Evolutionary conservation across 371 early-diverging fungal species (phyloP).

Genomic region (Mortierella sp.): DNA sequence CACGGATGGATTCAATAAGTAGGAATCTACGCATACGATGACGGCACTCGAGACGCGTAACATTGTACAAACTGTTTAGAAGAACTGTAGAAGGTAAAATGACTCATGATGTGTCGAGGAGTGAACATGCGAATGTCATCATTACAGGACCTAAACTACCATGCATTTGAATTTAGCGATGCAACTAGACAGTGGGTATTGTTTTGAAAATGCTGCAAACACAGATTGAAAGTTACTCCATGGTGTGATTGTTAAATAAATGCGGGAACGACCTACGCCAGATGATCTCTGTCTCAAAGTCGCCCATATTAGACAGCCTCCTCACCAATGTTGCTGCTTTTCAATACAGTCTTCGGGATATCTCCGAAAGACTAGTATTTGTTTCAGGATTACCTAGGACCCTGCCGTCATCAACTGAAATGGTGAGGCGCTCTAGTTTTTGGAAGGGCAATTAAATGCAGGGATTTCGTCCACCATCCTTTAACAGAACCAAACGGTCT

Average conservation of each 20-base stretch:
- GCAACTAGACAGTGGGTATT: background rate
- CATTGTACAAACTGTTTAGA: conserved; percentile 1
- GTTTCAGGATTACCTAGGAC: background rate
- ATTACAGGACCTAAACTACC: too few relatives aligned
- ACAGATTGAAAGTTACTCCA: background rate
- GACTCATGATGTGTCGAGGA: background rate
- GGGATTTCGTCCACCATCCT: background rate
- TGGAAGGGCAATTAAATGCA: background rate
- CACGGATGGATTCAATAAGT: conserved; percentile 9
- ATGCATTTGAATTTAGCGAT: background rate
- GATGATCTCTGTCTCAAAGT: conserved; percentile 3
- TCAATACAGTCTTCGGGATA: conserved; percentile 6
- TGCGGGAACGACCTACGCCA: background rate
- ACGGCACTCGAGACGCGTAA: conserved; percentile 8
- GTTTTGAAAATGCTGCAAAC: background rate
- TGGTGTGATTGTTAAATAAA: background rate
- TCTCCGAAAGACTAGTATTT: background rate
- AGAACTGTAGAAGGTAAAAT: conserved; percentile 4
- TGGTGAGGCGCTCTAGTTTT: too few relatives aligned
- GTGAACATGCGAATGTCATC: too few relatives aligned
- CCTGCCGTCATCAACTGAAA: background rate
- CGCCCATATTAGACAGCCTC: conserved; percentile 28
- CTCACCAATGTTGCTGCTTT: conserved; percentile 20
- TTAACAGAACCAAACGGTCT: background rate
- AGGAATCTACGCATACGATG: conserved; percentile 17